Evolutionary conservation across 495 filamentous ascomycete species (phyloP).

Genomic region (Penicillium ucsense): DNA sequence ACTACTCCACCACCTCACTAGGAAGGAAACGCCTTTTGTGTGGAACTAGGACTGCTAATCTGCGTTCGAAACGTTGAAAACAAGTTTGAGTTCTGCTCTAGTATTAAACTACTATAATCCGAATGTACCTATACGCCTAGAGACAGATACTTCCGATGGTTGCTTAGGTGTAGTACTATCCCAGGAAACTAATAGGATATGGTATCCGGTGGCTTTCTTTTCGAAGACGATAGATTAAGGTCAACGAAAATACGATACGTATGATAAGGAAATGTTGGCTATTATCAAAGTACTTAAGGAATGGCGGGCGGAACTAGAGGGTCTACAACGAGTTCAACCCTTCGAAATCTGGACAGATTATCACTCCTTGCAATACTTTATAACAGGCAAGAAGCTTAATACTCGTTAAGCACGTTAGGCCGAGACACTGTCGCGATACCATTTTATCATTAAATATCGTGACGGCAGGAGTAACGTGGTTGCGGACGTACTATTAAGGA

Average conservation of each 20-base stretch:
- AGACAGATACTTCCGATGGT: conserved; percentile 14
- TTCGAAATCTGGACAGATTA: conserved; percentile 6
- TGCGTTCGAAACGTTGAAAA: conserved; percentile 7
- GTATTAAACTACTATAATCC: conserved; percentile 9
- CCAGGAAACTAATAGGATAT: conserved; percentile 3
- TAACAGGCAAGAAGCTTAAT: background rate
- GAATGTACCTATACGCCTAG: background rate
- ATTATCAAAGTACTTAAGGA: conserved; percentile 8
- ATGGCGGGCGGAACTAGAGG: conserved; percentile 8
- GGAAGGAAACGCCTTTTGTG: background rate
- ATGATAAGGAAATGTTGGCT: conserved; percentile 19
- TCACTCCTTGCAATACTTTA: conserved; percentile 1
- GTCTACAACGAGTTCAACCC: background rate
- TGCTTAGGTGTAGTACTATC: conserved; percentile 6
- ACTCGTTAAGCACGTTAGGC: conserved; percentile 4
- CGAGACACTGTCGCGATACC: conserved; percentile 14
- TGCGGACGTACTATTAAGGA: background rate
- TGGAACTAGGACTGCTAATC: background rate
- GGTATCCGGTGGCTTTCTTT: conserved; percentile 12
- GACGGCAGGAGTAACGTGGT: conserved; percentile 5
- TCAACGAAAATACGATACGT: conserved; percentile 20
- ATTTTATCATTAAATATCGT: conserved; percentile 20
- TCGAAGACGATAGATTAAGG: conserved; percentile 13
- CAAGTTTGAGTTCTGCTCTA: background rate
- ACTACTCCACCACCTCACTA: conserved; percentile 1